Evolutionary conservation across 768 basidiomycete species (phyloP).

Genomic region (Podaxis sp.): DNA sequence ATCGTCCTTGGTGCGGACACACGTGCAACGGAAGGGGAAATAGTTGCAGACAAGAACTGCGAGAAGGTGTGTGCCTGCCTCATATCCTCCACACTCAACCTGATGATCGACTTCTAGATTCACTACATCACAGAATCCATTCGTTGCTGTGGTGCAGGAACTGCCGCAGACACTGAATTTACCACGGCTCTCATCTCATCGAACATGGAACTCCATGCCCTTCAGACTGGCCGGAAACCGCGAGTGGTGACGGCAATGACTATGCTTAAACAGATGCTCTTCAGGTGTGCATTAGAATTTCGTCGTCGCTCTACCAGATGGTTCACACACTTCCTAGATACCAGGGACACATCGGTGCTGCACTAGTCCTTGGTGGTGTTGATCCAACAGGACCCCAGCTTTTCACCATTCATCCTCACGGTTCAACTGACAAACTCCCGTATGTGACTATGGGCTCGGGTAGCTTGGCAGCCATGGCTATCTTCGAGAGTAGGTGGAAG

Average conservation of each 20-base stretch:
- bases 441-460: slow-evolving; percentile 99
- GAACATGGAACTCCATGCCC: slow-evolving; percentile 90
- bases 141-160: slow-evolving; percentile 97
- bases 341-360: slow-evolving; percentile 93
- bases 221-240: slow-evolving; percentile 89
- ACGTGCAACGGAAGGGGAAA: slow-evolving; percentile 89
- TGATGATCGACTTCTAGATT: slow-evolving; percentile 55
- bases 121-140: slow-evolving; percentile 96
- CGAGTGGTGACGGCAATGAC: slow-evolving; percentile 98
- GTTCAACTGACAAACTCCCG: slow-evolving; percentile 97
- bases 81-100: background rate
- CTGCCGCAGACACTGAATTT: slow-evolving; percentile 98
- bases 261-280: slow-evolving; percentile 96
- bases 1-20: slow-evolving; percentile 97
- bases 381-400: slow-evolving; percentile 92
- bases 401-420: slow-evolving; percentile 95
- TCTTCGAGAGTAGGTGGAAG: slow-evolving; percentile 88
- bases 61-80: slow-evolving; percentile 72
- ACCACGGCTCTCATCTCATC: slow-evolving; percentile 93
- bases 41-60: slow-evolving; percentile 99
- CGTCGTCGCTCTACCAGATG: background rate
- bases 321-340: slow-evolving; percentile 47
- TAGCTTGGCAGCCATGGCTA: slow-evolving; percentile 95
- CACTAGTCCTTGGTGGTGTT: slow-evolving; percentile 96
- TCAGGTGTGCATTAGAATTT: slow-evolving; percentile 50